Percentiles rank a stretch among this genome's conserved stretches.
Evolutionary conservation across 805 yeast species (phyloP).

Genomic region (Candida coquimbonensis): DNA sequence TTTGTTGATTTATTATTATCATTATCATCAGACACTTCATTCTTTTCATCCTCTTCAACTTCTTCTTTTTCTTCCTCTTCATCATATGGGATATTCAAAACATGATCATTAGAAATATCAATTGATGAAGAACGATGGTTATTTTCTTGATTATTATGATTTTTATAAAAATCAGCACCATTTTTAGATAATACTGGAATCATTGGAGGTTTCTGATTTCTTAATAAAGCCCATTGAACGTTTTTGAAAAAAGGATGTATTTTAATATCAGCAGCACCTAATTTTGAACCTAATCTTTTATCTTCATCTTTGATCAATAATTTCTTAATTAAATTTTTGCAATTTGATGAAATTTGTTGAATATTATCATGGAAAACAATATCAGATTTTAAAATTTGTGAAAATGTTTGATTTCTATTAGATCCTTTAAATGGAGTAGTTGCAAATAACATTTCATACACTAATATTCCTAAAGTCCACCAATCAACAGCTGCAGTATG

Average conservation of each 20-base stretch:
- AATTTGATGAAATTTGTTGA: conserved; percentile 59
- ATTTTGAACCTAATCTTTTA: conserved; percentile 81
- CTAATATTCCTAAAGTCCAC: conserved; percentile 96
- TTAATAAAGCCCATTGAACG: conserved; percentile 89
- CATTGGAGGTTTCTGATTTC: conserved; percentile 94
- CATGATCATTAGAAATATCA: conserved; percentile 24
- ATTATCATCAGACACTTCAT: background rate
- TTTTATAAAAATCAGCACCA: conserved; percentile 43
- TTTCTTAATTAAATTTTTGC: conserved; percentile 76
- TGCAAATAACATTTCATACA: conserved; percentile 93
- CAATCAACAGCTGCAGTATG: conserved; percentile 98
- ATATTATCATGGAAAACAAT: conserved; percentile 64
- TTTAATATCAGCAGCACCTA: conserved; percentile 94
- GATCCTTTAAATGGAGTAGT: conserved; percentile 95
- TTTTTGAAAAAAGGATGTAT: conserved; percentile 86
- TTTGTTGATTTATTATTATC: conserved; percentile 8
- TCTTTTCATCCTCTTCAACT: conserved; percentile 15
- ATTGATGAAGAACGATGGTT: conserved; percentile 19
- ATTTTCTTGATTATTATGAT: conserved; percentile 6
- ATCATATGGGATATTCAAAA: conserved; percentile 11
- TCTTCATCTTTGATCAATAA: conserved; percentile 82
- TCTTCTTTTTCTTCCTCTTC: conserved; percentile 3
- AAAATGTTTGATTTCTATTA: conserved; percentile 82
- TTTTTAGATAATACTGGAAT: conserved; percentile 67
- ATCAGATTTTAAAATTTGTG: conserved; percentile 78